Percentiles rank a stretch among this genome's conserved stretches.
phyloP scores from a whole-genome alignment of 2,329 filamentous ascomycete genomes.

The Nothophaeocryptopus gaeumannii region DNA sequence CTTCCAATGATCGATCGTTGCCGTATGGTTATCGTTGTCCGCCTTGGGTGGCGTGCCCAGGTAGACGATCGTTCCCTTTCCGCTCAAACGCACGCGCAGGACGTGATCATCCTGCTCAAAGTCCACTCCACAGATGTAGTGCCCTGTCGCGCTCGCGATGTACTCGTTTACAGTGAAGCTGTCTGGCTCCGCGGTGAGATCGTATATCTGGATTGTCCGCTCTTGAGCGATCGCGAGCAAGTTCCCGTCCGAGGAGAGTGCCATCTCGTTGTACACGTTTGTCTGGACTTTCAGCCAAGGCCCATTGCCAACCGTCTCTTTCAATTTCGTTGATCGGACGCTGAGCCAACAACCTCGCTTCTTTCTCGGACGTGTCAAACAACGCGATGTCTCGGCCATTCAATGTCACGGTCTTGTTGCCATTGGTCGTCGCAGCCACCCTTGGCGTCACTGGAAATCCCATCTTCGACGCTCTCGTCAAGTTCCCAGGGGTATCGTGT shows the following conservation, averaged over 20 bases:
- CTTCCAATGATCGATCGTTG: slow-evolving; percentile 34
- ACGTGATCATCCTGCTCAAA: slow-evolving; percentile 35
- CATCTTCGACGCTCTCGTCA: slow-evolving; percentile 17
- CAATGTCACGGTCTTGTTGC: slow-evolving; percentile 28
- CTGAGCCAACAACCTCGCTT: slow-evolving; percentile 22
- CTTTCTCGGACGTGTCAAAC: slow-evolving; percentile 28
- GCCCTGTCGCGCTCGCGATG: slow-evolving; percentile 32
- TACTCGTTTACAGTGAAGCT: slow-evolving; percentile 34
- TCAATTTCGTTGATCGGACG: slow-evolving; percentile 32
- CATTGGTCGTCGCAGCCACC: slow-evolving; percentile 26
- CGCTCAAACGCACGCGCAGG: slow-evolving; percentile 33
- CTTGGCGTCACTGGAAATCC: slow-evolving; percentile 22
- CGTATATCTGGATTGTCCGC: slow-evolving; percentile 36
- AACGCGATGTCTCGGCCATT: slow-evolving; percentile 31
- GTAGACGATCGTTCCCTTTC: slow-evolving; percentile 36
- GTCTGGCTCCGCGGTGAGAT: slow-evolving; percentile 30
- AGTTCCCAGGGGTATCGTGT: slow-evolving; percentile 18
- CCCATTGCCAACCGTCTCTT: slow-evolving; percentile 33
- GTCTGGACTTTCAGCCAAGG: slow-evolving; percentile 34
- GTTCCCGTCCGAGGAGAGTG: slow-evolving; percentile 31
- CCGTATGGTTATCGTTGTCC: slow-evolving; percentile 6
- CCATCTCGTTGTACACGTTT: slow-evolving; percentile 31
- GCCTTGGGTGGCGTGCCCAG: slow-evolving; percentile 30
- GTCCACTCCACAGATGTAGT: slow-evolving; percentile 36
- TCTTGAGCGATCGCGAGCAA: slow-evolving; percentile 36